Evolutionary conservation across 2,329 filamentous ascomycete genomes (phyloP), one percentile per base, ranked within the genome.

Genomic region (Trichophyton rubrum): DNA sequence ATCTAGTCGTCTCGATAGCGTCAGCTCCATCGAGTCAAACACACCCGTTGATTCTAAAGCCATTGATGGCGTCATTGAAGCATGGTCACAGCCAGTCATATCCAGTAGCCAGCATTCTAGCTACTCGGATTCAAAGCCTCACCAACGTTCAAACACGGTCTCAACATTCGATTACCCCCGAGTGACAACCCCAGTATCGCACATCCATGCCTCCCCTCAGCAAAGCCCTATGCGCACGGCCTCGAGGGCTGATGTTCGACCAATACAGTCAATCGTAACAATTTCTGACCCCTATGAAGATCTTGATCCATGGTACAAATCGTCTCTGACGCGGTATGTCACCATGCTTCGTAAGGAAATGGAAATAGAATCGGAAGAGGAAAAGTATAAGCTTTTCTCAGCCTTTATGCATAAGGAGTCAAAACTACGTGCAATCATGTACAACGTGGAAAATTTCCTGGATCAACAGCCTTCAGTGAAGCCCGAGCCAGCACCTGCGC

Each of bases 291-390:
- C 78, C 3, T 78, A 78, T 61, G 75, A 74, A 24, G 80, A 81
- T 64, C 71, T 83, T n/a, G 79, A 82, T 62, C 77, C 79, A 2
- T 82, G 81, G 78, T 82, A 78, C 64, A 79, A 76, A 64, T 79
- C 79, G 1, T 83, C 81, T 27, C 67, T 83, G 56, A 77, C 79
- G 57, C 74, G 80, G 47, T 83, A 79, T 65, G 77, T 81, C 33
- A 71, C 73, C 3, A 83, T 83, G 79, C 71, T 83, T 24, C 76
- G 77, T 56, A 75, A 77, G 59, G 81, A 83, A 66, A 74, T 77
- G 33, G 71, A 73, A 60, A 71, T 76, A 55, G 67, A 75, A 43
- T 73, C 73, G 2, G 78, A 82, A 51, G 74, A 78, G 59, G 77
- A 80, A 53, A 80, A 81, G 62, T 78, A 78, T 64, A 78, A 78